Evolutionary conservation across 495 filamentous ascomycete genomes (phyloP), one percentile per base, ranked within the genome.

Genomic region (Mytilinidion resinicola): DNA sequence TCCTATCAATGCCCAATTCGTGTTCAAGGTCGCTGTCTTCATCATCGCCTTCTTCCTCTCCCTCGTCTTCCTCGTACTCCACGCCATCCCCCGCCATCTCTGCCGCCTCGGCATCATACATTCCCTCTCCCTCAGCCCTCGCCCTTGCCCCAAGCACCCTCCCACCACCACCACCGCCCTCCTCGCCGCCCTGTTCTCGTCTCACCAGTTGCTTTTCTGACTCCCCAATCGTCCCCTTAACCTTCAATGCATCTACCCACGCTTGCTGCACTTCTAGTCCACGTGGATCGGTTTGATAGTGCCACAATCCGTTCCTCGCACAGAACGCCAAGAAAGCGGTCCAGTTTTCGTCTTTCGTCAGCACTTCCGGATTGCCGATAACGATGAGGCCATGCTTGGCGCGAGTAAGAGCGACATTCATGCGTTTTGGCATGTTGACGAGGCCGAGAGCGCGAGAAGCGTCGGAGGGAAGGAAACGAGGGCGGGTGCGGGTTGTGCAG

Each of bases 351-450:
- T 78, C 75, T 34, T 65, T 61, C 33, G 63, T 67, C 47, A 83
- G 54, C 25, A 82, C 67, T 57, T 72, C 69, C 15, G 74, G 71
- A 55, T 73, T 76, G 4, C 80, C 80, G 55, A 83, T 70, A 14
- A 82, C 71, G 41, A 82, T 67, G 34, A 82, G 62, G 1, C 77
- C 80, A 65, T 74, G 66, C 57, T 77, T 80, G 9, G 80, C 79
- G 37, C 80, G 65, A 9, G 80, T 82, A n/a, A 83, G 60, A 7
- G 80, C 80, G 4, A 82, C 78, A 62, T 82, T 82, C 53, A 78
- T 72, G 59, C 72, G 69, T 53, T 76, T 76, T 9, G 71, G 66
- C 65, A 77, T 72, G 44, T 74, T 68, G 8, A 83, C 64, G 15
- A 82, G 58, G 1, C 80, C 80, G 57, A 76, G 67, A n/a, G 77